phyloP scores from a whole-genome alignment of 768 basidiomycete species.

The Cyclocybe cylindracea region DNA sequence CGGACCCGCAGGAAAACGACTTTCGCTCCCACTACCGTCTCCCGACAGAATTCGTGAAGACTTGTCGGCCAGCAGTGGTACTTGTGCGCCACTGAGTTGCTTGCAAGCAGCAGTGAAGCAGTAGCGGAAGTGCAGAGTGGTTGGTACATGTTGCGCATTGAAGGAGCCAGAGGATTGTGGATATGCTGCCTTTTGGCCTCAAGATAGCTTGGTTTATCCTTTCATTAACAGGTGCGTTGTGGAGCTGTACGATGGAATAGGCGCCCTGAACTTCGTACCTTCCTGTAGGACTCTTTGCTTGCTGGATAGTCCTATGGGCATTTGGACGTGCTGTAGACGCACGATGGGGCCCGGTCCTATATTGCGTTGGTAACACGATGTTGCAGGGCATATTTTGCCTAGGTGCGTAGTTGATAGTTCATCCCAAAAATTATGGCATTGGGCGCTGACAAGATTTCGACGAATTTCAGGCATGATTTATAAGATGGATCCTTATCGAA shows the following conservation, averaged over 20 bases:
- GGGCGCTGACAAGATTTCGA: not conserved
- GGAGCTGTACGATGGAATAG: not conserved
- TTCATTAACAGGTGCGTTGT: constrained; percentile 49
- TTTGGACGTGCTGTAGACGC: constrained; percentile 45
- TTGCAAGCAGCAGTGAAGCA: too few relatives aligned
- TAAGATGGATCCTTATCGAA: constrained; percentile 58
- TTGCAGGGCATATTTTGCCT: constrained; percentile 61
- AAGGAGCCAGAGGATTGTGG: not conserved
- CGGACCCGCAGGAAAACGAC: too few relatives aligned
- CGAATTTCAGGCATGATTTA: constrained; percentile 56
- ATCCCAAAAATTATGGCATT: not conserved
- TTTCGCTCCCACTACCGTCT: too few relatives aligned
- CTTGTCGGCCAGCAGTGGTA: too few relatives aligned
- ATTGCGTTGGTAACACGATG: constrained; percentile 49
- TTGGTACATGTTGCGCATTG: not conserved
- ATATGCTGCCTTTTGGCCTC: constrained; percentile 58
- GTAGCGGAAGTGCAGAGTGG: too few relatives aligned
- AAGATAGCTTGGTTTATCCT: constrained; percentile 61
- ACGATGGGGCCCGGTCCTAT: constrained; percentile 50
- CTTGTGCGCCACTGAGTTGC: too few relatives aligned
- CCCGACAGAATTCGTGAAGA: too few relatives aligned
- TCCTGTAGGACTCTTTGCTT: constrained; percentile 46
- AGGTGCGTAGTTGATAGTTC: constrained; percentile 36
- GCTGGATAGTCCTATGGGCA: constrained; percentile 47
- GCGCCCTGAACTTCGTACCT: not conserved